Percentiles rank a stretch among this genome's conserved stretches.
Conservation (phyloP, 441 rosid genomes). For the Erodium chrysanthum region DNA sequence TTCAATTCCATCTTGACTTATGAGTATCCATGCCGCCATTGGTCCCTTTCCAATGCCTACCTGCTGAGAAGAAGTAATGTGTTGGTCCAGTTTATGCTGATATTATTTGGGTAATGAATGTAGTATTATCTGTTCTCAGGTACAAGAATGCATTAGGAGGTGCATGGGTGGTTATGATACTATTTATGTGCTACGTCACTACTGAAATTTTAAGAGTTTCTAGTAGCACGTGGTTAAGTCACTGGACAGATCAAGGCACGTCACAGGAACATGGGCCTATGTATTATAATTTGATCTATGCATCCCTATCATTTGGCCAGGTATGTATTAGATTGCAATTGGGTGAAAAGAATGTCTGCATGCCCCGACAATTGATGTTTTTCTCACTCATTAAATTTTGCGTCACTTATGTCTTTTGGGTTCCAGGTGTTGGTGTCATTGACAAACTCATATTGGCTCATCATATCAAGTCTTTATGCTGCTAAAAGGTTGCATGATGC, state of each 20-base stretch:
- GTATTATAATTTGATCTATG: conserved; percentile 64
- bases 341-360: neutral
- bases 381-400: neutral
- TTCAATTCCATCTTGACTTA: neutral
- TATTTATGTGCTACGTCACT: conserved; percentile 56
- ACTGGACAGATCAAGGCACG: conserved; percentile 81
- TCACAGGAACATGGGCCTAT: conserved; percentile 47
- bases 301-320: conserved; percentile 78
- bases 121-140: conserved; percentile 35
- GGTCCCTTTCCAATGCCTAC: neutral
- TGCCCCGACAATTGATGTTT: neutral
- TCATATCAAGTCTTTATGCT: conserved; percentile 79
- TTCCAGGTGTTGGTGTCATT: conserved; percentile 76
- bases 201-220: conserved; percentile 83
- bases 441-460: conserved; percentile 80
- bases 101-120: neutral
- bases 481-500: conserved; percentile 85
- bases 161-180: conserved; percentile 79
- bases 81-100: neutral
- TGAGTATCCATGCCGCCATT: neutral
- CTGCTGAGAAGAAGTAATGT: neutral
- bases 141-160: conserved; percentile 96
- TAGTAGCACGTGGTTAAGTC: conserved; percentile 95
- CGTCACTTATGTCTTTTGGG: neutral
- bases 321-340: conserved; percentile 30